Base-by-base conservation (phyloP, 768 basidiomycete genomes). In the Auriscalpium vulgare region DNA sequence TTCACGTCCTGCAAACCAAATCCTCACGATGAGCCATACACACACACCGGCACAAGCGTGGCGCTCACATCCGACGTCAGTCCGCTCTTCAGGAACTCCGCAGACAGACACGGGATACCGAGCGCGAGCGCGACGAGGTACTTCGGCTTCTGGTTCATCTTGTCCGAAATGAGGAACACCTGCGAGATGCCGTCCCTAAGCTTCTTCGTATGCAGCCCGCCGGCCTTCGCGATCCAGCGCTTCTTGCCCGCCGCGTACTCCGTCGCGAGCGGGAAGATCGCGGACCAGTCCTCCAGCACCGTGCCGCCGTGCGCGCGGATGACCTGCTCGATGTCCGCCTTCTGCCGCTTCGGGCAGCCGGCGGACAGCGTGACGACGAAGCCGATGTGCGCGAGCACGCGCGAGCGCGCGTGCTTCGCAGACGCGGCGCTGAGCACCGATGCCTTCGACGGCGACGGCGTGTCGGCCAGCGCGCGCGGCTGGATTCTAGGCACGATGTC, bases 41-140 rank as follows among this genome's bases (percentile, higher is more conserved):
- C 29, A 29, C 29, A 2, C 29, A 7, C n/a, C n/a, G n/a, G n/a
- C 29, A 29, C 29, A 29, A 4, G 29, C 29, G 4, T 10, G 36
- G 43, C 11, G 45, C 66, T 55, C 51, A 71, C 69, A 44, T 59
- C 67, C 29, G 29, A 29, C 29, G 29, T 29, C 29, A 29, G 29
- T 29, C 2, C 29, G 23, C 74, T 69, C 37, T 72, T 59, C 35
- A 87, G 65, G 80, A 84, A 93, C 10, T 75, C 70, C 6, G 76
- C 67, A 1, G 77, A 78, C 23, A 97, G 63, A 61, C 90, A 93
- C 4, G 94, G 94, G 51, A 97, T 83, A 10, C 93, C 93, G 43
- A 93, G 73, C 0, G 89, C 91, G 37, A 97, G 78, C 7, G 91
- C 88, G 3, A 85, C 76, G 53, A 95, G 73, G 63, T 80, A 92